phyloP scores from a whole-genome alignment of 2,329 filamentous ascomycete genomes.

The Cladosporium austrohemisphaericum region DNA sequence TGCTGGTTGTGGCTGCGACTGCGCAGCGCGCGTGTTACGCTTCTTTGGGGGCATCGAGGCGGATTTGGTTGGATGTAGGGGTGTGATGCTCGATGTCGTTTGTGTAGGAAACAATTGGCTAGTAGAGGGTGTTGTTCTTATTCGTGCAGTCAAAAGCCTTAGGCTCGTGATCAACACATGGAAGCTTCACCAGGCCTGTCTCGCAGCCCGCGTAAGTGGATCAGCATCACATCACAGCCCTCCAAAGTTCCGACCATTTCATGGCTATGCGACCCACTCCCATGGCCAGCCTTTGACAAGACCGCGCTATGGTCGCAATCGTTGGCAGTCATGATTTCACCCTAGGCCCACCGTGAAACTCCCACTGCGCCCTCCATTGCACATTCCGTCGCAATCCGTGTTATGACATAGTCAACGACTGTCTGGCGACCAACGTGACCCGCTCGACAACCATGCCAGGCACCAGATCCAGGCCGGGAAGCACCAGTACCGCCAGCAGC shows the following conservation, averaged over 20 bases:
- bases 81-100: too few relatives aligned
- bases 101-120: not conserved
- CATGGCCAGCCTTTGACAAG: not conserved
- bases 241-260: slow-evolving; percentile 5
- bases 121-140: not conserved
- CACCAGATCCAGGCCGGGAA: slow-evolving; percentile 17
- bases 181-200: not conserved
- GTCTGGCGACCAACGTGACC: not conserved
- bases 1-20: slow-evolving; percentile 17
- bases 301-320: slow-evolving; percentile 4
- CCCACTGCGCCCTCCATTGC: not conserved
- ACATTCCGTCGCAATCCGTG: not conserved
- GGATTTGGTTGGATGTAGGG: too few relatives aligned
- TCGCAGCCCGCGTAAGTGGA: not conserved
- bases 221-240: slow-evolving; percentile 4
- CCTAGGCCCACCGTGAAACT: not conserved
- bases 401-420: not conserved
- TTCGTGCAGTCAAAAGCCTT: not conserved
- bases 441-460: slow-evolving; percentile 1
- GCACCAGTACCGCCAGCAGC: slow-evolving; percentile 26
- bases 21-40: slow-evolving; percentile 4
- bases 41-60: slow-evolving; percentile 8
- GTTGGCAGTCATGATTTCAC: not conserved
- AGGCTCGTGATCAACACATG: slow-evolving; percentile 1
- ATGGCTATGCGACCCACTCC: slow-evolving; percentile 12